These are phyloP conservation scores for Cylindrotheca fusiformis DNA, from an alignment of 108 stramenopile genomes.

Conservation along the genomic window DNA sequence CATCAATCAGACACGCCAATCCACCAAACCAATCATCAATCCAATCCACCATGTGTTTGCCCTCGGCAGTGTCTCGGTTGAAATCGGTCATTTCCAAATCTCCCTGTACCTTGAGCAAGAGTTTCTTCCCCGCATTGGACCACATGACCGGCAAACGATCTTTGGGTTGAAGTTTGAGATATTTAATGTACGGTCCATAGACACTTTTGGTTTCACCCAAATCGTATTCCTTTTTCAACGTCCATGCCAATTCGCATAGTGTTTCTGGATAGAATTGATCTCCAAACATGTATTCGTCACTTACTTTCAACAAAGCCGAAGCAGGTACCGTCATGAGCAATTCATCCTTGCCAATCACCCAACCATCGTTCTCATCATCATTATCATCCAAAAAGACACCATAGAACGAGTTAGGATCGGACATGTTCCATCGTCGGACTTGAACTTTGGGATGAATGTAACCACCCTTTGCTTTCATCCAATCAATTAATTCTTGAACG, in stretches of 20 bases:
- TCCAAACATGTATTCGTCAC: background rate
- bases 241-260: background rate
- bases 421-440: constrained; percentile 24
- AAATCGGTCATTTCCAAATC: background rate
- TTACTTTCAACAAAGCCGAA: background rate
- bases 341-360: background rate
- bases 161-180: constrained; percentile 35
- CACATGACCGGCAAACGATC: constrained; percentile 41
- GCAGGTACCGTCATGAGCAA: background rate
- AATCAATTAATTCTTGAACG: constrained; percentile 13
- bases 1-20: background rate
- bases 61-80: background rate
- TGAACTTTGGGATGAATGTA: constrained; percentile 14
- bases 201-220: constrained; percentile 11
- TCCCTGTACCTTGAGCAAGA: constrained; percentile 35
- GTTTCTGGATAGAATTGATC: background rate
- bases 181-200: constrained; percentile 68
- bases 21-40: background rate
- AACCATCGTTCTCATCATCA: too few species aligned
- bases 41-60: background rate
- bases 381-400: background rate
- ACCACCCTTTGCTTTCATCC: constrained; percentile 27
- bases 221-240: constrained; percentile 8
- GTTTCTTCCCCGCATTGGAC: constrained; percentile 40
- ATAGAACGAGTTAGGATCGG: background rate